These are phyloP conservation scores for Endocarpon pusillum DNA, from an alignment of 495 filamentous ascomycete species.

Conservation along the genomic window DNA sequence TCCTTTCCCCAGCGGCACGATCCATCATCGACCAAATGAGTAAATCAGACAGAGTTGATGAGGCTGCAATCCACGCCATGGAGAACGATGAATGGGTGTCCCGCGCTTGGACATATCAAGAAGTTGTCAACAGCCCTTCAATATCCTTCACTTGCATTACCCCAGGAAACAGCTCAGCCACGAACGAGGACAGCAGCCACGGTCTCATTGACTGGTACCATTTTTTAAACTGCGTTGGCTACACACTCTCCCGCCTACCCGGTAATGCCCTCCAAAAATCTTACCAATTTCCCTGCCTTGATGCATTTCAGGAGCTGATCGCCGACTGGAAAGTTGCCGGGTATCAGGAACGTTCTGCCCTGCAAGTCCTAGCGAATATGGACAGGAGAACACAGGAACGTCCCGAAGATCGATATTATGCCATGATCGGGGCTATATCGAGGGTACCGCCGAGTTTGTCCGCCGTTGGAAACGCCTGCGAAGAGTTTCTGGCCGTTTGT, in stretches of 20 bases:
- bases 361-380: conserved; percentile 12
- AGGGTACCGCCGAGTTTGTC: neutral
- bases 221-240: conserved; percentile 8
- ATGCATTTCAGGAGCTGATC: conserved; percentile 11
- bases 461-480: neutral
- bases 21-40: conserved; percentile 4
- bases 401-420: neutral
- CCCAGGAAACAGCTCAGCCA: conserved; percentile 1
- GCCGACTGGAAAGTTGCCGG: conserved; percentile 6
- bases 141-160: neutral
- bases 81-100: conserved; percentile 9
- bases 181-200: neutral
- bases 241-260: neutral
- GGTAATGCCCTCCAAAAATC: neutral
- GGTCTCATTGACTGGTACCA: neutral
- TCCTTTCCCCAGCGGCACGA: conserved; percentile 3
- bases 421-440: neutral
- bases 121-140: conserved; percentile 7
- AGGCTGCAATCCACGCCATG: conserved; percentile 1
- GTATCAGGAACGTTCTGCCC: conserved; percentile 7
- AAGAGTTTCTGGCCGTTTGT: conserved; percentile 1
- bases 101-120: conserved; percentile 12
- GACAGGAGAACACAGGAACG: conserved; percentile 1
- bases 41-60: neutral
- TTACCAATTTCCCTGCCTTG: conserved; percentile 5